Conservation (phyloP, 768 basidiomycete genomes). For the Termitomyces sp. region DNA sequence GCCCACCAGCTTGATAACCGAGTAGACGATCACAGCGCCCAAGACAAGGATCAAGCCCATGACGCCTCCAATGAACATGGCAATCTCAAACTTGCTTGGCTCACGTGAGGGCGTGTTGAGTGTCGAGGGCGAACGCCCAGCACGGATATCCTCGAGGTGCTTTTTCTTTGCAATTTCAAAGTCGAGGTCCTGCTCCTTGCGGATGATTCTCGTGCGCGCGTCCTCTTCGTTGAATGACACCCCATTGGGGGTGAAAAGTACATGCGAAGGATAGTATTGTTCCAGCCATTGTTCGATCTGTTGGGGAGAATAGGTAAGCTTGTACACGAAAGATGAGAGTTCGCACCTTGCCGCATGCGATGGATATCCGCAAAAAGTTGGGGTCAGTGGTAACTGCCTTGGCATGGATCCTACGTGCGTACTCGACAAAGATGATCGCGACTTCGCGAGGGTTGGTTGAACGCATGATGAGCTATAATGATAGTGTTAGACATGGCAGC, state of each 20-base stretch:
- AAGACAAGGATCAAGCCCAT: slow-evolving; percentile 12
- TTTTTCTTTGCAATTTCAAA: slow-evolving; percentile 27
- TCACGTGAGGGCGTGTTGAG: slow-evolving; percentile 7
- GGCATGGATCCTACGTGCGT: slow-evolving; percentile 77
- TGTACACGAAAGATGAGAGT: not conserved
- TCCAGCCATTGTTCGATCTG: slow-evolving; percentile 95
- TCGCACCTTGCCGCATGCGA: slow-evolving; percentile 80
- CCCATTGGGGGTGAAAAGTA: slow-evolving; percentile 35
- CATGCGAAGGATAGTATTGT: slow-evolving; percentile 90
- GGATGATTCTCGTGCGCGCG: slow-evolving; percentile 51
- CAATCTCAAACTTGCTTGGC: slow-evolving; percentile 18
- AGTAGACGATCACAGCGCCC: slow-evolving; percentile 10
- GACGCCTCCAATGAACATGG: slow-evolving; percentile 24
- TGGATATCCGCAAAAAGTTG: slow-evolving; percentile 75
- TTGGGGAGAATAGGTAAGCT: slow-evolving; percentile 8
- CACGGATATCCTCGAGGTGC: slow-evolving; percentile 25
- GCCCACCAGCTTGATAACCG: slow-evolving; percentile 7
- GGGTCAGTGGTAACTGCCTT: slow-evolving; percentile 82
- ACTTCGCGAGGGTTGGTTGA: slow-evolving; percentile 93
- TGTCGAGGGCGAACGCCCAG: slow-evolving; percentile 6
- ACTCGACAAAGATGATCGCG: slow-evolving; percentile 81
- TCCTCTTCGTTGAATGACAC: slow-evolving; percentile 45
- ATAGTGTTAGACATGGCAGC: not conserved
- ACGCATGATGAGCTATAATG: slow-evolving; percentile 77
- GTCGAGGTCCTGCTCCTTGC: slow-evolving; percentile 41